These are phyloP conservation scores for Pugionium dolabratum DNA, from an alignment of 345 rosid species.

Conservation along the genomic window DNA sequence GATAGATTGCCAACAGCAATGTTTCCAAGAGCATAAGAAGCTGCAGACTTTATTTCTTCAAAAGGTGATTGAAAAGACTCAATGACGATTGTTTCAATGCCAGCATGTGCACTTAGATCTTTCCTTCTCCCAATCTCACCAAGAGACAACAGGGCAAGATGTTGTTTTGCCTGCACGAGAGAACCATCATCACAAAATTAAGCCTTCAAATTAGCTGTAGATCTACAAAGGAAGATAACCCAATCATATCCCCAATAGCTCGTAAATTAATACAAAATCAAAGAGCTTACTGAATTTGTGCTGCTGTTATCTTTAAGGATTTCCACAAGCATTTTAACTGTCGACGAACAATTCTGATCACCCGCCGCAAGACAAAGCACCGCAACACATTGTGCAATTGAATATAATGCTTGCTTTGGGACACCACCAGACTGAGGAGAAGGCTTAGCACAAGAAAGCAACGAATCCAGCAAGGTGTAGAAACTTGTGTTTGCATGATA, in stretches of 20 bases:
- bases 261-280: not conserved
- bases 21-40: constrained; percentile 99
- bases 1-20: constrained; percentile 97
- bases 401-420: constrained; percentile 91
- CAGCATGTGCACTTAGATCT: constrained; percentile 78
- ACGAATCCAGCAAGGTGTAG: constrained; percentile 77
- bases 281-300: constrained; percentile 73
- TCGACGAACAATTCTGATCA: constrained; percentile 83
- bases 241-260: constrained; percentile 7
- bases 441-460: constrained; percentile 91
- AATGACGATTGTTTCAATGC: constrained; percentile 83
- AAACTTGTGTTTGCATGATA: constrained; percentile 91
- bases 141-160: constrained; percentile 84
- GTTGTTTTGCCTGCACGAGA: constrained; percentile 71
- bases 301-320: constrained; percentile 79
- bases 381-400: constrained; percentile 97
- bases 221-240: not conserved
- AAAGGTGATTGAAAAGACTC: constrained; percentile 99
- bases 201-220: constrained; percentile 7
- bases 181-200: not conserved
- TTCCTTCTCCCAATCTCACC: constrained; percentile 98
- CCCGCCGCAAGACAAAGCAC: constrained; percentile 98
- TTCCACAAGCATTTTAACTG: constrained; percentile 83
- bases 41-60: constrained; percentile 98
- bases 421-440: constrained; percentile 92